Evolutionary conservation across 2,329 filamentous ascomycete genomes (phyloP).

Genomic region (Neurospora crassa): DNA sequence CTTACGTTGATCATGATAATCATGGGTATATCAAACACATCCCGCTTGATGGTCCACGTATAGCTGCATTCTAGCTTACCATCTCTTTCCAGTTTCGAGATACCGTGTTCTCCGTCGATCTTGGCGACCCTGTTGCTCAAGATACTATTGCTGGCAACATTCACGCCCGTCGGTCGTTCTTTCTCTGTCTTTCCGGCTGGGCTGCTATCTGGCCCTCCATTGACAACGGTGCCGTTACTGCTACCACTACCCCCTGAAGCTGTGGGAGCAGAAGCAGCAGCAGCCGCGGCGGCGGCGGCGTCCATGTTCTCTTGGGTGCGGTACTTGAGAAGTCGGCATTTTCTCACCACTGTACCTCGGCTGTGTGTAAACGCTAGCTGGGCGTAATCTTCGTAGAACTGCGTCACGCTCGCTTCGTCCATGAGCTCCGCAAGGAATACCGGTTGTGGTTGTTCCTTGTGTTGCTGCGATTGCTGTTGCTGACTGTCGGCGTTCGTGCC

Average conservation of each 20-base stretch:
- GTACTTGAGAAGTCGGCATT: constrained; percentile 84
- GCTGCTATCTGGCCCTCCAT: background rate
- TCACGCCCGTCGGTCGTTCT: constrained; percentile 31
- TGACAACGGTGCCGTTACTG: background rate
- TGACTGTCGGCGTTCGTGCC: constrained; percentile 26
- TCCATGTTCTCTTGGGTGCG: constrained; percentile 57
- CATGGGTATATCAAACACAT: constrained; percentile 98
- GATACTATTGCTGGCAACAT: constrained; percentile 29
- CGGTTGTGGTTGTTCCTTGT: constrained; percentile 50
- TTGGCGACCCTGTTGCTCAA: constrained; percentile 50
- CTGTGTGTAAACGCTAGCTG: constrained; percentile 88
- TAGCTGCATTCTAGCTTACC: constrained; percentile 92
- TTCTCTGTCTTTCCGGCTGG: constrained; percentile 18
- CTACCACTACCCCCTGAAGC: constrained; percentile 10
- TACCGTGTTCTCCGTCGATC: constrained; percentile 66
- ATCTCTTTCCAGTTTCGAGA: constrained; percentile 73
- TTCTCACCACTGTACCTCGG: constrained; percentile 71
- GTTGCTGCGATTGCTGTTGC: background rate
- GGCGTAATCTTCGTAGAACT: constrained; percentile 94
- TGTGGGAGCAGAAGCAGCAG: background rate
- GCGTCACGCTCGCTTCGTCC: constrained; percentile 84
- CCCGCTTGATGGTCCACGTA: constrained; percentile 93
- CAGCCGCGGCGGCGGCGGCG: constrained; percentile 13
- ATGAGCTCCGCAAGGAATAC: constrained; percentile 89
- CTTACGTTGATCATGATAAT: constrained; percentile 96